Evolutionary conservation across 2,329 filamentous ascomycete genomes (phyloP), one percentile per base, ranked within the genome.

Genomic region (Alternaria alternata): DNA sequence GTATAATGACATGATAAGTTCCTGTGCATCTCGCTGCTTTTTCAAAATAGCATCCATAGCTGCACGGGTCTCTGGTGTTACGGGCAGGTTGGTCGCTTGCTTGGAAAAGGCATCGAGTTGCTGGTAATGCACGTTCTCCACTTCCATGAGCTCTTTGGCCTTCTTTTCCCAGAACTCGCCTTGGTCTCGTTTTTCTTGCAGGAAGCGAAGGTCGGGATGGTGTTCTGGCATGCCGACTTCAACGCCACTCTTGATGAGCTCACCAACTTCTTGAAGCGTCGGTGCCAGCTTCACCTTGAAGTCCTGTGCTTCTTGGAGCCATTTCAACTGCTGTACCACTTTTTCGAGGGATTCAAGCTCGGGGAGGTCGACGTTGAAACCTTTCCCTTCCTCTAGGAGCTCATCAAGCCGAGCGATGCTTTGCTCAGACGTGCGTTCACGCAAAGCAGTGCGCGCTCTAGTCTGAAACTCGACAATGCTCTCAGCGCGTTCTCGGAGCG

Each of bases 1-100:
- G 36, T 90, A 94, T 9, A 99, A 81, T 38, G 91, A 90, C 49
- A 93, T 81, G 54, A 99, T 96, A 70, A 94, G 91, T 16, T 91
- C 90, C 73, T 97, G 94, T 0, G 94, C 94, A 75, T 98, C 95
- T 20, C 95, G 90, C 77, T 99, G 95, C 80, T 97, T 98, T 77
- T 93, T 93, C 59, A 99, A 82, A 57, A 98, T 97, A 49, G 93
- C 90, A 71, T 99, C 95, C 26, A 99, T 92, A 8, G 88, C 86
- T 7, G 88, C 87, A 24, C 96, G 84, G 0, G 93, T 98, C 34
- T 94, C 91, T 4, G 88, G 83, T 1, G 91, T 91, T 20, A 98
- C 94, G 0, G 95, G 94, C 18, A 97, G 84, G 5, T 86, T 85
- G 34, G 88, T 83, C 1, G 94, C 94, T 80, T 98, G 94, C 51